phyloP scores from a whole-genome alignment of 176 grass and related monocot genomes.

The sorghum (Sorghum bicolor) region DNA sequence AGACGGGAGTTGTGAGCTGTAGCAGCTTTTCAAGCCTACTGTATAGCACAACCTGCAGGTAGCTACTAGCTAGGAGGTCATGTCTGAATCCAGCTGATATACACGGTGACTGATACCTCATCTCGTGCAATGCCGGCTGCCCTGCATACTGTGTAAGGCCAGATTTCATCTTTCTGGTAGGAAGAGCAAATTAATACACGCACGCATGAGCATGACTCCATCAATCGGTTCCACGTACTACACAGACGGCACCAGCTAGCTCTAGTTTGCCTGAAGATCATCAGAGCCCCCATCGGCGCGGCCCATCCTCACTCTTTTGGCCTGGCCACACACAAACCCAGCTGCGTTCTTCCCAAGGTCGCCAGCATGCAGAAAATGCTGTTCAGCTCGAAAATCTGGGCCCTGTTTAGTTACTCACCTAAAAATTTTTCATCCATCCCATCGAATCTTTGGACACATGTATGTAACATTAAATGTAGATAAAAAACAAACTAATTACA shows the following conservation, averaged over 20 bases:
- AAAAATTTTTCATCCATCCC: too few species aligned
- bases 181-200: neutral
- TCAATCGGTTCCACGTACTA: neutral
- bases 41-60: neutral
- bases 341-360: neutral
- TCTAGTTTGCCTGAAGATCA: neutral
- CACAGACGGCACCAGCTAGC: constrained; percentile 9
- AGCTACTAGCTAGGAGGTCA: constrained; percentile 32
- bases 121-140: neutral
- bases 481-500: too few species aligned
- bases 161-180: constrained; percentile 35
- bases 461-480: too few species aligned
- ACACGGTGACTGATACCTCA: neutral
- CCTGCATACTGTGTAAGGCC: neutral
- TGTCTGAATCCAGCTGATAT: neutral
- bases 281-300: neutral
- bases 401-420: too few species aligned
- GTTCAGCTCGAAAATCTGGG: constrained; percentile 18
- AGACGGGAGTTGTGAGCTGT: neutral
- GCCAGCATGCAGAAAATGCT: neutral
- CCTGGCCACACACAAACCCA: neutral
- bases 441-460: too few species aligned
- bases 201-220: neutral
- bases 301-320: neutral
- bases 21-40: neutral